A percentile compares a stretch with the other conserved stretches of the same genome.
phyloP scores from a whole-genome alignment of 345 rosid genomes.

The Nephelium lappaceum region DNA sequence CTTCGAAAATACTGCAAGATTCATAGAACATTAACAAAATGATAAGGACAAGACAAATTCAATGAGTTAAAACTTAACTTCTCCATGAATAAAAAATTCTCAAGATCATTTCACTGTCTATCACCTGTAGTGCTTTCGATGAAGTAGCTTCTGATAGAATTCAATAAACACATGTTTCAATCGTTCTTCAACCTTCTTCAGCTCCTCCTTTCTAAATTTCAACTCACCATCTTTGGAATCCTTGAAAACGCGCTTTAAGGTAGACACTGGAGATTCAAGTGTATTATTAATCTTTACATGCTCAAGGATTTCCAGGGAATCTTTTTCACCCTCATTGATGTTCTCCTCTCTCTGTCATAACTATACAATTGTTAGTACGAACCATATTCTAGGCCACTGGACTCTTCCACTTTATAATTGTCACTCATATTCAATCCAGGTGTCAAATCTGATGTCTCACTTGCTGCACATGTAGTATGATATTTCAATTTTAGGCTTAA shows the following conservation, averaged over 20 bases:
- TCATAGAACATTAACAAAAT: conserved; percentile 45
- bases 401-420: conserved; percentile 34
- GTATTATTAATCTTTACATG: conserved; percentile 61
- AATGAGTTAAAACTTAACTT: conserved; percentile 2
- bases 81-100: neutral
- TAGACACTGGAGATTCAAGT: conserved; percentile 58
- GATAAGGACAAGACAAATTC: neutral
- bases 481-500: neutral
- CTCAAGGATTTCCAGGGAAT: conserved; percentile 56
- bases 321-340: conserved; percentile 27
- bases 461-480: conserved; percentile 35
- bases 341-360: conserved; percentile 19
- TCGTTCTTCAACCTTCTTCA: conserved; percentile 57
- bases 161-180: conserved; percentile 52
- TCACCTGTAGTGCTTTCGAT: conserved; percentile 66
- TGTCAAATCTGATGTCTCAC: conserved; percentile 26
- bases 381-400: conserved; percentile 25
- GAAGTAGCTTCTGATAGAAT: conserved; percentile 75
- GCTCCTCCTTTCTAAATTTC: conserved; percentile 51
- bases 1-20: conserved; percentile 75
- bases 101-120: conserved; percentile 13
- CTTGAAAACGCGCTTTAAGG: conserved; percentile 59
- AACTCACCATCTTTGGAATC: conserved; percentile 58
- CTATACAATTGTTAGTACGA: neutral
- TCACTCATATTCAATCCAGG: conserved; percentile 22